A percentile compares a stretch with the other conserved stretches of the same genome.
Conservation (phyloP, 352 stramenopile genomes). For the Pythium angustatum region DNA sequence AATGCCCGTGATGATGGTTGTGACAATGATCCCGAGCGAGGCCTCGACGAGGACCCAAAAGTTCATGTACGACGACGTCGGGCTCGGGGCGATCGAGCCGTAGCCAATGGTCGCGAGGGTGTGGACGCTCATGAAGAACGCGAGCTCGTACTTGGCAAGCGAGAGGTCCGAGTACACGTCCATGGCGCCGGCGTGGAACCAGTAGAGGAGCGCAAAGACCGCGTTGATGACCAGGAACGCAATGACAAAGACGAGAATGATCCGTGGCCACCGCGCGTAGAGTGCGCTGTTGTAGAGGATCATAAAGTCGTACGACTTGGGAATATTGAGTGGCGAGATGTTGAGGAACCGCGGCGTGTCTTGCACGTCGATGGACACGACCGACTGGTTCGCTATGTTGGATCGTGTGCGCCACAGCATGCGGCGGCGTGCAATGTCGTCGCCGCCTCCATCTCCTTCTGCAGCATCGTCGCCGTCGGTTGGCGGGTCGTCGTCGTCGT, state of each 20-base stretch:
- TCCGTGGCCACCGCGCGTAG: conserved; percentile 69
- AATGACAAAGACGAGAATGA: conserved; percentile 73
- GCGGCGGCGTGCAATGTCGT: conserved; percentile 22
- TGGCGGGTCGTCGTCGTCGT: conserved; percentile 1
- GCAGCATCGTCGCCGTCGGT: conserved; percentile 14
- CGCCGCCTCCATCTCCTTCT: conserved; percentile 10
- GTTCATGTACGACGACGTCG: conserved; percentile 68
- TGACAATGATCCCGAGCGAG: conserved; percentile 68
- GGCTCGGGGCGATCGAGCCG: conserved; percentile 60
- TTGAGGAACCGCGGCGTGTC: conserved; percentile 79
- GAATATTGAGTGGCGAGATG: conserved; percentile 72
- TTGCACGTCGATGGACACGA: conserved; percentile 70
- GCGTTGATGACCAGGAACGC: conserved; percentile 69
- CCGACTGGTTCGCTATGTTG: conserved; percentile 32
- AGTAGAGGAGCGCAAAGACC: conserved; percentile 65
- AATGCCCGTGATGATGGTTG: conserved; percentile 87
- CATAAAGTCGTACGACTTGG: conserved; percentile 83
- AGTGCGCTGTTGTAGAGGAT: conserved; percentile 76
- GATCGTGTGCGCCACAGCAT: conserved; percentile 14
- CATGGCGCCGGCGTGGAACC: conserved; percentile 40
- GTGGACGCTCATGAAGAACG: conserved; percentile 84
- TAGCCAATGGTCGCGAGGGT: conserved; percentile 83
- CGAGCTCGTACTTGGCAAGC: conserved; percentile 58
- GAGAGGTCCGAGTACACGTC: conserved; percentile 48
- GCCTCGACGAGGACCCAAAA: conserved; percentile 78